Evolutionary conservation across 164 flowering plant species (phyloP).

Genomic region (Macadamia tetraphylla): DNA sequence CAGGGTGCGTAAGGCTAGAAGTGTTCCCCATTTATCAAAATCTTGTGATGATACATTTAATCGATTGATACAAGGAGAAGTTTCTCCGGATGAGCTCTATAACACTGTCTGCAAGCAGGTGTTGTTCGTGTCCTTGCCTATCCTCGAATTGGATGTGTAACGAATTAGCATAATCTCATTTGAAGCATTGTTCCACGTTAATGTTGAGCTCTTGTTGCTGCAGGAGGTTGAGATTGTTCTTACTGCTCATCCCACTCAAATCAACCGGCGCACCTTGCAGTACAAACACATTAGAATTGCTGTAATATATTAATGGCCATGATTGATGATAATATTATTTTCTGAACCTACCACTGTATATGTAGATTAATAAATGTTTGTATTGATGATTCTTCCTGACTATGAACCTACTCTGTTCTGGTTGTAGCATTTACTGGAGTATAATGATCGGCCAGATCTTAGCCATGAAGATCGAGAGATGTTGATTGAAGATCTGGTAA

Average conservation of each 20-base stretch:
- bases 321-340: neutral
- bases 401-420: slow-evolving; percentile 7
- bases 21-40: slow-evolving; percentile 44
- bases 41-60: slow-evolving; percentile 86
- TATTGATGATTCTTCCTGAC: neutral
- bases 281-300: slow-evolving; percentile 88
- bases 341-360: neutral
- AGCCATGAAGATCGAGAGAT: slow-evolving; percentile 77
- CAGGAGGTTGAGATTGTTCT: slow-evolving; percentile 92
- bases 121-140: neutral
- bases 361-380: neutral
- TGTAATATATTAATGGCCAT: slow-evolving; percentile 31
- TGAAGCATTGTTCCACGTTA: neutral
- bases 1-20: slow-evolving; percentile 58
- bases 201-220: slow-evolving; percentile 17
- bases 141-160: too few relatives aligned
- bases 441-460: slow-evolving; percentile 77
- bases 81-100: slow-evolving; percentile 70
- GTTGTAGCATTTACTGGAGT: slow-evolving; percentile 78
- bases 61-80: slow-evolving; percentile 70
- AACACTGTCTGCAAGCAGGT: slow-evolving; percentile 85
- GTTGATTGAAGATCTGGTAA: slow-evolving; percentile 92
- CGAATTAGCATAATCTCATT: neutral
- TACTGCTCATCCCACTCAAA: slow-evolving; percentile 94
- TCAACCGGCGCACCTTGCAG: slow-evolving; percentile 78